Conservation (phyloP, 78 protist genomes). For the Mantamonas sphyraenae region DNA sequence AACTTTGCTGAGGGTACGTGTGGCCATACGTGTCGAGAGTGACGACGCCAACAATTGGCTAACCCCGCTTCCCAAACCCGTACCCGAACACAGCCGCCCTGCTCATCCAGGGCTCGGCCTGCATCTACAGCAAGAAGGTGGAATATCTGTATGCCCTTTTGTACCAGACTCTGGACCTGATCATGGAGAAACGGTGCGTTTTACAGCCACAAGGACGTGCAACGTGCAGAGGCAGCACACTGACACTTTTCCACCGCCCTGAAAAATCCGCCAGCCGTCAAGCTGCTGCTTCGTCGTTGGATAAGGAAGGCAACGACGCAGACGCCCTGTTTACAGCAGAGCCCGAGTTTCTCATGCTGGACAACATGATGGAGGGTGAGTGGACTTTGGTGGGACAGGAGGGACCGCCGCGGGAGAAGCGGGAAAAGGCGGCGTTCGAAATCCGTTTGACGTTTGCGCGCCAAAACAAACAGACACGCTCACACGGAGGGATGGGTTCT, state of each 20-base stretch:
- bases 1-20: slow-evolving; percentile 81
- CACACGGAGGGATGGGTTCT: too few species aligned
- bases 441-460: too few species aligned
- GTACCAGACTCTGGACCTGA: slow-evolving; percentile 52
- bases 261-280: background rate
- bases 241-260: background rate
- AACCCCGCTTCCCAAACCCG: background rate
- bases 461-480: too few species aligned
- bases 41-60: background rate
- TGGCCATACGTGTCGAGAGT: background rate
- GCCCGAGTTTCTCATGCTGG: slow-evolving; percentile 9
- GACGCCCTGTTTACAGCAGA: background rate
- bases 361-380: slow-evolving; percentile 4
- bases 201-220: background rate
- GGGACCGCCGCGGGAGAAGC: too few species aligned
- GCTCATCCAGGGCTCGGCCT: slow-evolving; percentile 84
- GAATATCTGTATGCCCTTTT: slow-evolving; percentile 67
- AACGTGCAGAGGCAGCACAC: background rate
- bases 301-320: background rate
- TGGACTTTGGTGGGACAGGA: too few species aligned
- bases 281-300: background rate
- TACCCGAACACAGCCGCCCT: slow-evolving; percentile 73
- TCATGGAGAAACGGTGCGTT: slow-evolving; percentile 28
- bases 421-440: too few species aligned
- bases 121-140: slow-evolving; percentile 78